Evolutionary conservation across 2,329 filamentous ascomycete species (phyloP).

Genomic region (Aspergillus neotritici): DNA sequence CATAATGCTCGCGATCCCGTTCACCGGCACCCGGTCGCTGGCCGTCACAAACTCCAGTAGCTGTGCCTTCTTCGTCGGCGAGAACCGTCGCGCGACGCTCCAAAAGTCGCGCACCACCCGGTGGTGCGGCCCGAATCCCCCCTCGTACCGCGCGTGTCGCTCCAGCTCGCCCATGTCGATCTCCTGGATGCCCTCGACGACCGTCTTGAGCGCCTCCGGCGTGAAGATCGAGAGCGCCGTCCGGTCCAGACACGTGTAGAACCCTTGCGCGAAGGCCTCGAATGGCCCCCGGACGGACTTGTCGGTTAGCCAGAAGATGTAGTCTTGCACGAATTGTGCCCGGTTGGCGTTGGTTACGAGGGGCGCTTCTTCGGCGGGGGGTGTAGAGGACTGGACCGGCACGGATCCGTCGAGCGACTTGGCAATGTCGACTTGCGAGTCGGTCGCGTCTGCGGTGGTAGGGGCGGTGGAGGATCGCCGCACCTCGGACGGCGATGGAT

Average conservation of each 20-base stretch:
- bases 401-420: slow-evolving; percentile 23
- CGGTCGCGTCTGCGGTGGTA: slow-evolving; percentile 16
- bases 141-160: slow-evolving; percentile 67
- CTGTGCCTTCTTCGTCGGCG: slow-evolving; percentile 62
- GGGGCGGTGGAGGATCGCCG: slow-evolving; percentile 11
- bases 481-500: too few relatives aligned
- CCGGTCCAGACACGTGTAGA: slow-evolving; percentile 65
- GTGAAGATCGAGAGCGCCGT: slow-evolving; percentile 68
- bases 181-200: slow-evolving; percentile 77
- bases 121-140: slow-evolving; percentile 66
- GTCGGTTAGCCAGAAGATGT: slow-evolving; percentile 76
- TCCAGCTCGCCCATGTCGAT: slow-evolving; percentile 73
- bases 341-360: slow-evolving; percentile 80
- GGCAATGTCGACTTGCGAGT: slow-evolving; percentile 12
- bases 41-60: slow-evolving; percentile 94
- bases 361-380: slow-evolving; percentile 49
- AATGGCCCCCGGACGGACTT: slow-evolving; percentile 72
- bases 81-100: slow-evolving; percentile 64
- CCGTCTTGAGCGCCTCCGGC: slow-evolving; percentile 62
- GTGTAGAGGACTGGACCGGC: slow-evolving; percentile 23
- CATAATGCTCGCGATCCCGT: slow-evolving; percentile 72
- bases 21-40: slow-evolving; percentile 81
- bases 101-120: slow-evolving; percentile 75
- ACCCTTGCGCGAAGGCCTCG: slow-evolving; percentile 74
- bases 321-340: slow-evolving; percentile 72